Conservation (phyloP, 805 yeast genomes). For the Dipodascopsis uninucleata region DNA sequence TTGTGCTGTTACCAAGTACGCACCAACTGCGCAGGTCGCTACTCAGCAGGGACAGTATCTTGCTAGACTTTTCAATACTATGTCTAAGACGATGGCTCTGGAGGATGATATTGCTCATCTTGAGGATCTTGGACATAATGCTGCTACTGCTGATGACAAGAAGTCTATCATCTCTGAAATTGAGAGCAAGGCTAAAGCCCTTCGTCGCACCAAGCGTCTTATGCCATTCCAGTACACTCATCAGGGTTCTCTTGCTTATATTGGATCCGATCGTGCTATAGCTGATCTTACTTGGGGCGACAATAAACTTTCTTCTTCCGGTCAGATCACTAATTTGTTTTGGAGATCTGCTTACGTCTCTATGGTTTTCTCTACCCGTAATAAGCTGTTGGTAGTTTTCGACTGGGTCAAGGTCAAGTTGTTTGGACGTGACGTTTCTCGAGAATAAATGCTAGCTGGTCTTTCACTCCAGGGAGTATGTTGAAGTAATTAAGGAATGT, state of each 20-base stretch:
- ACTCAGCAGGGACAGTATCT: conserved; percentile 87
- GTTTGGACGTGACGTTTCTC: conserved; percentile 91
- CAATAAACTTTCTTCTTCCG: conserved; percentile 77
- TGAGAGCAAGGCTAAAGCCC: conserved; percentile 43
- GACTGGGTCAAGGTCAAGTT: conserved; percentile 87
- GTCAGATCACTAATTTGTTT: conserved; percentile 81
- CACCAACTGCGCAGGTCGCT: conserved; percentile 98
- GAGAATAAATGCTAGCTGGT: conserved; percentile 70
- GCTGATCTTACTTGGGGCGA: conserved; percentile 69
- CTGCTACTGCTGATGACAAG: conserved; percentile 35
- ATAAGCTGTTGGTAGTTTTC: conserved; percentile 75
- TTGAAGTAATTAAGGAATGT: no score
- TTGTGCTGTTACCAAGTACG: conserved; percentile 82
- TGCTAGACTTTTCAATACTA: conserved; percentile 55
- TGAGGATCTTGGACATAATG: conserved; percentile 37
- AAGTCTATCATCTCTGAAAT: conserved; percentile 44
- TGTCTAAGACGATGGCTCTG: conserved; percentile 38
- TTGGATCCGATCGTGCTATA: conserved; percentile 87
- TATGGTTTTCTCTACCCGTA: conserved; percentile 87
- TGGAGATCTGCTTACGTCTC: conserved; percentile 93
- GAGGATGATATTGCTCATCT: conserved; percentile 40
- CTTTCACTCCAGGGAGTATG: no score
- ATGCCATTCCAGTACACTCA: conserved; percentile 74
- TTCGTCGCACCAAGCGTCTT: conserved; percentile 38
- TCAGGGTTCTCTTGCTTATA: conserved; percentile 91